Percentiles rank a stretch among this genome's conserved stretches.
These are phyloP conservation scores for Arthonia radiata DNA, from an alignment of 495 filamentous ascomycete genomes.

Conservation along the genomic window DNA sequence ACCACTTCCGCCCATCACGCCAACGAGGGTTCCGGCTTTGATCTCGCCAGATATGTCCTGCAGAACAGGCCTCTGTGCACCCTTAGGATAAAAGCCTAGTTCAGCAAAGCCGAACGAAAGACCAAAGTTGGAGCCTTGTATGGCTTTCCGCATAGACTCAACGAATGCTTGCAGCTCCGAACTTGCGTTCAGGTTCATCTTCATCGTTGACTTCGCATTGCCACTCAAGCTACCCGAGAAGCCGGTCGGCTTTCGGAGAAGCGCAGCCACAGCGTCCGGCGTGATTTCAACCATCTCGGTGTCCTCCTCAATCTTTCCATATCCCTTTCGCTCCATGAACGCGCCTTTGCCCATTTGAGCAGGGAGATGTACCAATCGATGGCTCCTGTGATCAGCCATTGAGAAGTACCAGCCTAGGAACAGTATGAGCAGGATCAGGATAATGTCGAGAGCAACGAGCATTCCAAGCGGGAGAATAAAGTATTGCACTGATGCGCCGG, in stretches of 20 bases:
- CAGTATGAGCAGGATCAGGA: neutral
- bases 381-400: no score
- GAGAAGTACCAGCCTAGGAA: no score
- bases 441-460: neutral
- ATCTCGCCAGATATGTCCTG: constrained; percentile 25
- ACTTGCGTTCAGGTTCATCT: constrained; percentile 9
- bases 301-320: no score
- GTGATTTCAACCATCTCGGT: no score
- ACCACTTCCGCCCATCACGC: constrained; percentile 25
- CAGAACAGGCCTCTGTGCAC: constrained; percentile 18
- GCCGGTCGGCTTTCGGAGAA: no score
- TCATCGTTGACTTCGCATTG: no score
- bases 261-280: no score
- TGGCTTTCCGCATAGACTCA: constrained; percentile 22
- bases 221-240: no score
- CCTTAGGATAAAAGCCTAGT: constrained; percentile 20
- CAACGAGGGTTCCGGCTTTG: constrained; percentile 21
- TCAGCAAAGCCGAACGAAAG: constrained; percentile 23
- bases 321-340: no score
- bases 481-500: constrained; percentile 1
- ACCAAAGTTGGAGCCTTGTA: constrained; percentile 22
- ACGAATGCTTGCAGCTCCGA: constrained; percentile 21
- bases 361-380: no score
- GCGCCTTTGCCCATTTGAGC: no score
- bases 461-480: constrained; percentile 5